Conservation (phyloP, 1,284 basidiomycete genomes). For the Ceratobasidium sp. region DNA sequence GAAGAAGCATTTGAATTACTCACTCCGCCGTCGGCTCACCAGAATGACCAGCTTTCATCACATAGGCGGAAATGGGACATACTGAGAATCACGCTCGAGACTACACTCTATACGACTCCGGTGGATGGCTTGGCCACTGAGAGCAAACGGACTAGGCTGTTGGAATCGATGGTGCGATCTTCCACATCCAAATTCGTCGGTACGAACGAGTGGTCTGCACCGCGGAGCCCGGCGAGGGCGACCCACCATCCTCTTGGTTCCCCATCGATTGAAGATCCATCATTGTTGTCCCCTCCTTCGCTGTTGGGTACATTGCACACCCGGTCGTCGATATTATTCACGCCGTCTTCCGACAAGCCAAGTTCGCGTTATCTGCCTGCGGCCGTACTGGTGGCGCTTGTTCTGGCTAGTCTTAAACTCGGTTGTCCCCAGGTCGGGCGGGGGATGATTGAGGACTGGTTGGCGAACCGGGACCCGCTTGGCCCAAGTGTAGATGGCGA, state of each 20-base stretch:
- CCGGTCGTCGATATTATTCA: conserved; percentile 74
- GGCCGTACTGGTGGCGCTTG: conserved; percentile 72
- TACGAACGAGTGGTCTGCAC: conserved; percentile 55
- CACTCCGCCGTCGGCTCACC: conserved; percentile 59
- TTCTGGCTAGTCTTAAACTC: conserved; percentile 73
- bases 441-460: conserved; percentile 78
- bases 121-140: conserved; percentile 52
- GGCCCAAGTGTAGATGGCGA: conserved; percentile 44
- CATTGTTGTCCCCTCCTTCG: conserved; percentile 65
- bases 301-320: conserved; percentile 67
- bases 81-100: conserved; percentile 80
- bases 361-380: conserved; percentile 65
- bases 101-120: conserved; percentile 71
- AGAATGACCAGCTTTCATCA: conserved; percentile 61
- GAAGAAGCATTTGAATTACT: conserved; percentile 73
- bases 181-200: neutral
- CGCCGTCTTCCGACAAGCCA: conserved; percentile 58
- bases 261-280: conserved; percentile 54
- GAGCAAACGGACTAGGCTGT: conserved; percentile 16
- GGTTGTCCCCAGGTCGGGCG: conserved; percentile 69
- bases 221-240: conserved; percentile 47
- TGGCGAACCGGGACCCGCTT: conserved; percentile 61
- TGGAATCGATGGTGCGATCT: conserved; percentile 8
- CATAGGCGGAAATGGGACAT: conserved; percentile 84
- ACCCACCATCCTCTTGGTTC: conserved; percentile 28